phyloP scores from a whole-genome alignment of 306 rosid species.

The Luffa acutangula region DNA sequence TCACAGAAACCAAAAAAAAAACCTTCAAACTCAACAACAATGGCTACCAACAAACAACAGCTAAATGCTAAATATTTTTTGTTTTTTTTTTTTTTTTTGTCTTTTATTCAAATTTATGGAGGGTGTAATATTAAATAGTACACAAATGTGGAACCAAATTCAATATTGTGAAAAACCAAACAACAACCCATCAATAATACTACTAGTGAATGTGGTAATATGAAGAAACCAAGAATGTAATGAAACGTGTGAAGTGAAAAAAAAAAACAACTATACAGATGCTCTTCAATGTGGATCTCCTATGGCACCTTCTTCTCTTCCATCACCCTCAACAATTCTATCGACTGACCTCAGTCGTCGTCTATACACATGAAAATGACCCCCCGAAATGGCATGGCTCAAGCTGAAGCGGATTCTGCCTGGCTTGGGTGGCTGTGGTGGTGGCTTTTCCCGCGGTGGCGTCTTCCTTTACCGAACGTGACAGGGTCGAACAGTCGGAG shows the following conservation, averaged over 20 bases:
- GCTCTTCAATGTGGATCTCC: neutral
- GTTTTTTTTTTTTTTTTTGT: neutral
- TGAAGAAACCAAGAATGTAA: neutral
- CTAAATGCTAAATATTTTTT: slow-evolving; percentile 27
- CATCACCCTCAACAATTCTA: slow-evolving; percentile 5
- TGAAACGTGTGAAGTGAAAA: neutral
- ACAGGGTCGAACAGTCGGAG: slow-evolving; percentile 63
- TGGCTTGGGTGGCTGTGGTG: slow-evolving; percentile 30
- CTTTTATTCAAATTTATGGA: slow-evolving; percentile 39
- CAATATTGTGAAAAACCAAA: slow-evolving; percentile 14
- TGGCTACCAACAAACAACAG: neutral
- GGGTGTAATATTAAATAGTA: slow-evolving; percentile 27
- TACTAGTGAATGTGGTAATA: neutral
- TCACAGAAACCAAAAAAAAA: neutral
- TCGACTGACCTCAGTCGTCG: neutral
- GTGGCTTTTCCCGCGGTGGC: slow-evolving; percentile 45
- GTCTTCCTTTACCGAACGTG: slow-evolving; percentile 59
- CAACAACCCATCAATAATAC: neutral
- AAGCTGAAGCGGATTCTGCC: slow-evolving; percentile 26
- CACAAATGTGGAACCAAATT: slow-evolving; percentile 42
- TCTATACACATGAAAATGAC: slow-evolving; percentile 5
- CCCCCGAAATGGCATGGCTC: slow-evolving; percentile 5
- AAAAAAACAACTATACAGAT: neutral
- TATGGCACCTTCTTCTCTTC: neutral
- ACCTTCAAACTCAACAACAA: neutral